These are phyloP conservation scores for Colletotrichum sp. DNA, from an alignment of 2,329 filamentous ascomycete species.

Conservation along the genomic window DNA sequence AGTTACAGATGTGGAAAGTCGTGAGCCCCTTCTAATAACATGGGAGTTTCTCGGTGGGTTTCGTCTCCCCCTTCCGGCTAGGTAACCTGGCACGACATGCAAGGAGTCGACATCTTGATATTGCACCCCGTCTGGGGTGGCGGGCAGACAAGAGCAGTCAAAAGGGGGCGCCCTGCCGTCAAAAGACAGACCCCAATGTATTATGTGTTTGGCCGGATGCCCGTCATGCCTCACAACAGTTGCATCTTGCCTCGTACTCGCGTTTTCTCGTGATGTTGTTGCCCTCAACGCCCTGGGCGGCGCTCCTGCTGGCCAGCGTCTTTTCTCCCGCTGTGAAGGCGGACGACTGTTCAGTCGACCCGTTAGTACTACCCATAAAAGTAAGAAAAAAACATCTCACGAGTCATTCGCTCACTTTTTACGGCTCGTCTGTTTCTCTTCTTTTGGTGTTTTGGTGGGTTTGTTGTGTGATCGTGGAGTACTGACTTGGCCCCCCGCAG, in stretches of 20 bases:
- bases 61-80: constrained; percentile 2
- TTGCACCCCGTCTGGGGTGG: constrained; percentile 4
- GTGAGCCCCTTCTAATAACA: constrained; percentile 17
- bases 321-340: constrained; percentile 3
- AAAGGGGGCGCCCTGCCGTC: constrained; percentile 10
- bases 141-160: constrained; percentile 4
- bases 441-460: not conserved
- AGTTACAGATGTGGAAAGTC: constrained; percentile 12
- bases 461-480: not conserved
- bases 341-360: constrained; percentile 10
- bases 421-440: not conserved
- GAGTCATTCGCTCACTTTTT: constrained; percentile 3
- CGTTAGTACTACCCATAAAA: constrained; percentile 18
- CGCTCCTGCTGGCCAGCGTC: constrained; percentile 18
- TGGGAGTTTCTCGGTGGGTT: constrained; percentile 9
- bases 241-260: not conserved
- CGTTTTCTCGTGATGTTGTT: constrained; percentile 16
- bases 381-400: not conserved
- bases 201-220: not conserved
- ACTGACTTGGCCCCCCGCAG: constrained; percentile 3
- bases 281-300: constrained; percentile 8
- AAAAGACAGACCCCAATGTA: not conserved
- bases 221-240: constrained; percentile 14
- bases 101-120: constrained; percentile 8
- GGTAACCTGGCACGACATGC: not conserved